phyloP scores from a whole-genome alignment of 2,329 filamentous ascomycete genomes.

The Venturiaceae sp. region DNA sequence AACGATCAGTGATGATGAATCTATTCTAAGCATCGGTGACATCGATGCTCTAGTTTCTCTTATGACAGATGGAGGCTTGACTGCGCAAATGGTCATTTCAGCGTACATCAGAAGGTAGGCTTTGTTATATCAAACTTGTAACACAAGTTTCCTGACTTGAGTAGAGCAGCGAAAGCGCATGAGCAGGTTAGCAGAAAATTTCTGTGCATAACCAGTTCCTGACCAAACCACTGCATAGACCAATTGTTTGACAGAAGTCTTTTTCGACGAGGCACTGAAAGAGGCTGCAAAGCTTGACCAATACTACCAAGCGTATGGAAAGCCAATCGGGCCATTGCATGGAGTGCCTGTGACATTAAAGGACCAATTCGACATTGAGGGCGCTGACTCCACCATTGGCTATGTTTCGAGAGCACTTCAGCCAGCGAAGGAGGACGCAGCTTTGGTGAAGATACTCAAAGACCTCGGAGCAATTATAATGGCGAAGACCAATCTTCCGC shows the following conservation, averaged over 20 bases:
- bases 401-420: conserved; percentile 53
- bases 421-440: conserved; percentile 45
- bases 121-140: not conserved
- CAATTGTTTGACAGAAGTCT: conserved; percentile 49
- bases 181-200: not conserved
- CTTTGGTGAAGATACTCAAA: conserved; percentile 48
- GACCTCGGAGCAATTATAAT: conserved; percentile 55
- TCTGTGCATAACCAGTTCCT: not conserved
- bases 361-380: conserved; percentile 56
- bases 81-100: not conserved
- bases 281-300: conserved; percentile 43
- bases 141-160: not conserved
- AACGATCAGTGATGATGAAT: not conserved
- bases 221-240: conserved; percentile 32
- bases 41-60: not conserved
- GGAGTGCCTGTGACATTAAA: conserved; percentile 59
- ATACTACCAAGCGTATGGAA: conserved; percentile 34
- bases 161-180: not conserved
- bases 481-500: conserved; percentile 60
- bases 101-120: not conserved
- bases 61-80: not conserved
- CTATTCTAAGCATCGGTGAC: not conserved
- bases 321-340: conserved; percentile 53
- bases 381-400: conserved; percentile 52
- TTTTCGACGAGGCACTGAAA: conserved; percentile 43